Base-by-base conservation (phyloP, 2,329 filamentous ascomycete genomes). In the Coniella lustricola region DNA sequence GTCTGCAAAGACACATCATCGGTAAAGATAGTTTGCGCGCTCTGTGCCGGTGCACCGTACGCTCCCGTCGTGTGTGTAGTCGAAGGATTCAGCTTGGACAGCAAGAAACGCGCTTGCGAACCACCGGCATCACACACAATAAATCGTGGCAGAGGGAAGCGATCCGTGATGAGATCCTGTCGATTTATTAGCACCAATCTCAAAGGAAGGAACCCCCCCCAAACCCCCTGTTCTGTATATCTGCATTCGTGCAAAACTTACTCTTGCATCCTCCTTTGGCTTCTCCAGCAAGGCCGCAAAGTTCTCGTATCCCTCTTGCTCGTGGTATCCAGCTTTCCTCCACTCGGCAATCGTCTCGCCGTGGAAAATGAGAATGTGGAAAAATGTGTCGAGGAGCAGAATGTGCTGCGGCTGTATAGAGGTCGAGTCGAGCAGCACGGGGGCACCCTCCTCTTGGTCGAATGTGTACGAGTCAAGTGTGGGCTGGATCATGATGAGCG, bases 281-380 rank as follows among this genome's bases (percentile, higher is more conserved):
- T 90, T 84, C 64, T 96, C 90, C 41, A 98, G 76, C 44, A 98
- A 75, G 29, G 82, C 70, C 43, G 85, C 85, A 70, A 98, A 95
- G 68, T 96, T 97, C 67, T 97, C 93, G 62, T 98, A 98, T 9
- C 93, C 93, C 64, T 96, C 91, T 67, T 97, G 91, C 2, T 96
- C 90, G 59, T 98, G 93, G 64, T 98, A 98, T 1, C 93, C 93
- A 16, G 90, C 90, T 68, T 98, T 97, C 56, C 90, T 84, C 93
- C 93, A 98, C 65, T 96, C 90, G 1, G 93, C 93, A 67, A 97
- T 87, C 0, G 91, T 97, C 74, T 98, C 91, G 54, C 93, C 93
- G 61, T 98, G 90, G 79, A 97, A 98, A 59, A 98, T 98, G 48
- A 98, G 81, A 54, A 98, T 98, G 66, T 98, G 93, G 79, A 98